phyloP scores from a whole-genome alignment of 2,329 filamentous ascomycete species.

The Penicillium verrucosum region DNA sequence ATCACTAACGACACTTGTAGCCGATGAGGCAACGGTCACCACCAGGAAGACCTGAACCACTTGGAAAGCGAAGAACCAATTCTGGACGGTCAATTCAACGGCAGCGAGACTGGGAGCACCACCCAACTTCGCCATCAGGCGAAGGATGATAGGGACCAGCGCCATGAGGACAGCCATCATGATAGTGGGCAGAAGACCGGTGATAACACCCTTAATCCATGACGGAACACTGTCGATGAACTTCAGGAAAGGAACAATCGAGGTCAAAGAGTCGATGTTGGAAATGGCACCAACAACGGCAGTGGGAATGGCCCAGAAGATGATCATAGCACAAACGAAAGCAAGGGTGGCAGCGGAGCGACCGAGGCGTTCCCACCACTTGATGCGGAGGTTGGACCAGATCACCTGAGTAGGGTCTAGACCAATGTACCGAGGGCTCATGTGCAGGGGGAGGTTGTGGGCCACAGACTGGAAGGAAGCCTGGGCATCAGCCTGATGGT shows the following conservation, averaged over 20 bases:
- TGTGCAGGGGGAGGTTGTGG: slow-evolving; percentile 81
- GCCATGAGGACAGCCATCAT: slow-evolving; percentile 81
- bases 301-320: slow-evolving; percentile 81
- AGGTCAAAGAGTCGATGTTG: slow-evolving; percentile 69
- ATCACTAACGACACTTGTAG: slow-evolving; percentile 63
- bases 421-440: slow-evolving; percentile 81
- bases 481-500: slow-evolving; percentile 77
- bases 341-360: slow-evolving; percentile 65
- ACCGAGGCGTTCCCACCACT: slow-evolving; percentile 80
- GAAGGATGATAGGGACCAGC: slow-evolving; percentile 74
- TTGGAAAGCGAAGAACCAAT: slow-evolving; percentile 70
- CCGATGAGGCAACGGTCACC: slow-evolving; percentile 76
- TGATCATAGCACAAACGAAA: slow-evolving; percentile 73
- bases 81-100: slow-evolving; percentile 85
- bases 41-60: slow-evolving; percentile 90
- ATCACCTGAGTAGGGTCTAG: slow-evolving; percentile 77
- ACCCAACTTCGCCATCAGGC: slow-evolving; percentile 71
- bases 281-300: slow-evolving; percentile 81
- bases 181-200: slow-evolving; percentile 77
- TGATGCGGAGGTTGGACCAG: slow-evolving; percentile 79
- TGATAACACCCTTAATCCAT: slow-evolving; percentile 75
- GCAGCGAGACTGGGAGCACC: slow-evolving; percentile 76
- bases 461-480: slow-evolving; percentile 80
- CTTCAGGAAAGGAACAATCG: slow-evolving; percentile 62
- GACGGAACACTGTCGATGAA: slow-evolving; percentile 72